Evolutionary conservation across 2,329 filamentous ascomycete species (phyloP).

Genomic region (Fusarium staphyleae): DNA sequence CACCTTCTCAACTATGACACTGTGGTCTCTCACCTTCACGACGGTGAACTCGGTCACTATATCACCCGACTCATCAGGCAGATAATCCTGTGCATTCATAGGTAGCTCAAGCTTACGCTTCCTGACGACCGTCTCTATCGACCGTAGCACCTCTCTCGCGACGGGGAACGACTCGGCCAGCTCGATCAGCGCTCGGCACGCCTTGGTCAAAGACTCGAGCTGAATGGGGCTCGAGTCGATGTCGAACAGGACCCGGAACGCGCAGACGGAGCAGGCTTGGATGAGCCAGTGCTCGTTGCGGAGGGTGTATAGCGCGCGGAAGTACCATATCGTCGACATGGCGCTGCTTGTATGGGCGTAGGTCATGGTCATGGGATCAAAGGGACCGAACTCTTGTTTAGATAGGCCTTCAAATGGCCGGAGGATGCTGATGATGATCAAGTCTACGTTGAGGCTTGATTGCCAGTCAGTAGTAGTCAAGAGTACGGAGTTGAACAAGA

Average conservation of each 20-base stretch:
- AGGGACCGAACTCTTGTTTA: constrained; percentile 22
- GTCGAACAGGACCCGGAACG: constrained; percentile 16
- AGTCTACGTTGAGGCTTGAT: constrained; percentile 12
- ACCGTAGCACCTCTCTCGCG: constrained; percentile 12
- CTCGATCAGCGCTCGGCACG: constrained; percentile 19
- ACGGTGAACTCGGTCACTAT: background rate
- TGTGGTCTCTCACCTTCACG: constrained; percentile 23
- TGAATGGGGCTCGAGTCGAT: constrained; percentile 19
- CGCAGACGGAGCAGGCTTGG: constrained; percentile 19
- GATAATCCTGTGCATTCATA: constrained; percentile 14
- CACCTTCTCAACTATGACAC: constrained; percentile 12
- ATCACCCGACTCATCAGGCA: background rate
- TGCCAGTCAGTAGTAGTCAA: background rate
- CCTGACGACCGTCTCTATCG: constrained; percentile 13
- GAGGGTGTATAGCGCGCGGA: constrained; percentile 18
- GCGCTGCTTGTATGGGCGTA: constrained; percentile 24
- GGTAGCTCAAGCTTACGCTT: constrained; percentile 12
- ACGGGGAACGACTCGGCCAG: constrained; percentile 19
- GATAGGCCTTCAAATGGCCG: constrained; percentile 16
- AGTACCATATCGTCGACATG: constrained; percentile 30
- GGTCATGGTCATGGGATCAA: constrained; percentile 9
- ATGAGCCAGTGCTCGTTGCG: constrained; percentile 22
- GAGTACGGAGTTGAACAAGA: fast-evolving
- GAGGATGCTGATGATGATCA: constrained; percentile 18
- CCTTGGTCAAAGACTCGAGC: constrained; percentile 26